Base-by-base conservation (phyloP, 1,139 yeast species). In the Yamadazyma jaroonii region DNA sequence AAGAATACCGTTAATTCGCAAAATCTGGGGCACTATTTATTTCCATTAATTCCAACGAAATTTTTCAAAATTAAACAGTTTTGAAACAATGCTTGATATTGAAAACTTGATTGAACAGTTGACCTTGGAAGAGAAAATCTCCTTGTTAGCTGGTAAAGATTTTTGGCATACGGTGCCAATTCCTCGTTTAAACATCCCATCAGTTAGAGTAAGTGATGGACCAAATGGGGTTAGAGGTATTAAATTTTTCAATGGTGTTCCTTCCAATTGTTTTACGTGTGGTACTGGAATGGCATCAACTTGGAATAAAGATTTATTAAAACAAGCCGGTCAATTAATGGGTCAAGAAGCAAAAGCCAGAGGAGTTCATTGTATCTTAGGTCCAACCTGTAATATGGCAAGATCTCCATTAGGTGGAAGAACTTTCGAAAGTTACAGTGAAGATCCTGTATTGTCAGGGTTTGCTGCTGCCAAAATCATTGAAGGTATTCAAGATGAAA, bases 381-480 rank as follows among this genome's bases (percentile, higher is more conserved):
- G 80, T 3, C 81, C 81, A 11, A 76, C 81, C 9, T 64, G 72
- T 40, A 76, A 76, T 54, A 74, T 74, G 49, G 81, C 74, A 36
- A 64, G 85, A 45, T 69, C 74, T 24, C 85, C 85, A 5, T 57
- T 76, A 26, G 84, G 84, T 17, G 85, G 85, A n/a, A 61, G 85
- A 41, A 77, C 78, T 1, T 80, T 79, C 49, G 86, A 80, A 55
- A 70, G 79, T 26, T 80, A 74, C 56, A 64, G 79, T 23, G 85
- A 79, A 57, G 85, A 80, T 51, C 84, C 84, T 4, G 62, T 67
- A 25, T 60, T 79, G 31, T 65, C 80, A 10, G 85, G 85, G 31
- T 54, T 64, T 31, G 63, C 72, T 12, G 73, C 84, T 25, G 64
- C 76, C 20, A 56, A 66, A 12, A 61, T 77, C 31, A 62, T 79